Conservation (phyloP, 345 rosid species). For the Clausena lansium region DNA sequence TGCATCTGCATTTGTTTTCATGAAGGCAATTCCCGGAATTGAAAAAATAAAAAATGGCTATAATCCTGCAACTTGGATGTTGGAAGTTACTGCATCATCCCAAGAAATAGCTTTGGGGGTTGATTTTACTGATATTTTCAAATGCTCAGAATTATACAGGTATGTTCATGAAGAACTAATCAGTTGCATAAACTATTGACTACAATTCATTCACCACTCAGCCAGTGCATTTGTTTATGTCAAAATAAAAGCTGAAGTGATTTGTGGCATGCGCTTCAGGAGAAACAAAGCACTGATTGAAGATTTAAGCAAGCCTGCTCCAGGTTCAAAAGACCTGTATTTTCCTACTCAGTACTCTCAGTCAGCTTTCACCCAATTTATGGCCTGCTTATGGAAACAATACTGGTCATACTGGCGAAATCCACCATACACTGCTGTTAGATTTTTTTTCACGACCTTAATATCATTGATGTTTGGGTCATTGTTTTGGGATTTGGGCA, state of each 20-base stretch:
- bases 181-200: neutral
- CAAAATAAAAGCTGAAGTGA: neutral
- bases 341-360: slow-evolving; percentile 54
- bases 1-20: neutral
- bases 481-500: slow-evolving; percentile 70
- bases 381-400: slow-evolving; percentile 79
- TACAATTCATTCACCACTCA: too few species aligned
- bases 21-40: slow-evolving; percentile 56
- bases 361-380: slow-evolving; percentile 49
- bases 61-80: slow-evolving; percentile 93
- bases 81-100: slow-evolving; percentile 55
- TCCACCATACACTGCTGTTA: slow-evolving; percentile 63
- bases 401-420: slow-evolving; percentile 80
- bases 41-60: slow-evolving; percentile 63
- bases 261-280: slow-evolving; percentile 32
- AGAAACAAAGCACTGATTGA: slow-evolving; percentile 61
- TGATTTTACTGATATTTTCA: slow-evolving; percentile 61
- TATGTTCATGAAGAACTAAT: neutral
- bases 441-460: slow-evolving; percentile 56
- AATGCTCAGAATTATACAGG: slow-evolving; percentile 61
- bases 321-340: slow-evolving; percentile 54
- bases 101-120: slow-evolving; percentile 62
- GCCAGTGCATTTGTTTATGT: neutral
- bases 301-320: slow-evolving; percentile 53
- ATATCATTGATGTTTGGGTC: slow-evolving; percentile 64